These are phyloP conservation scores for Pseudomonodictys pantanalensis DNA, from an alignment of 495 filamentous ascomycete genomes.

Conservation along the genomic window DNA sequence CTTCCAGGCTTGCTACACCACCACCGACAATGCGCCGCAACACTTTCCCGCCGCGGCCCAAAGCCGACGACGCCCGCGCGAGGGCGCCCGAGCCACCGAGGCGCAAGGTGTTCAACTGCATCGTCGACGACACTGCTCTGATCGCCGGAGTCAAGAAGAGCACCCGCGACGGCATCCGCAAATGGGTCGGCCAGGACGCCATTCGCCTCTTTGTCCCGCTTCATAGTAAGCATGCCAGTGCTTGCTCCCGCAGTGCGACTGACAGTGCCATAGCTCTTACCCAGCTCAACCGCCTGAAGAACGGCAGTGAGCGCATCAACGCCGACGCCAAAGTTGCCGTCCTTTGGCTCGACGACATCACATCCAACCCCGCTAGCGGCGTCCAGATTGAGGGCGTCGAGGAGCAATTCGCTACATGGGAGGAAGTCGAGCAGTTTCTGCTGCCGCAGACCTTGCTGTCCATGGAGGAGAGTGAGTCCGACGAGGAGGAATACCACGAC, in stretches of 20 bases:
- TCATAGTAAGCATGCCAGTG: constrained; percentile 52
- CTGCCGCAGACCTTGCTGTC: constrained; percentile 42
- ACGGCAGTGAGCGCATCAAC: constrained; percentile 53
- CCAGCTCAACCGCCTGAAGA: constrained; percentile 54
- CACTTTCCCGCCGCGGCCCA: constrained; percentile 19
- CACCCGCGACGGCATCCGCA: constrained; percentile 54
- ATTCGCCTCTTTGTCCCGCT: constrained; percentile 67
- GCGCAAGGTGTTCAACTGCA: constrained; percentile 68
- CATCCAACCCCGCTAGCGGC: constrained; percentile 49
- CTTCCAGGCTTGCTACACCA: neutral
- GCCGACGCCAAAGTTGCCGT: constrained; percentile 64
- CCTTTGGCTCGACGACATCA: constrained; percentile 63
- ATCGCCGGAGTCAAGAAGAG: constrained; percentile 63
- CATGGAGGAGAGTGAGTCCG: constrained; percentile 43
- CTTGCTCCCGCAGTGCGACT: neutral
- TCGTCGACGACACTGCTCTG: constrained; percentile 70
- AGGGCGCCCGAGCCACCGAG: constrained; percentile 35
- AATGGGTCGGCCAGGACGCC: constrained; percentile 62
- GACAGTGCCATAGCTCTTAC: constrained; percentile 49
- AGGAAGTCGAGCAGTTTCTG: constrained; percentile 61
- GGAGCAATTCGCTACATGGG: constrained; percentile 59
- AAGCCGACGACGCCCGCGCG: constrained; percentile 24
- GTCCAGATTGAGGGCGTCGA: constrained; percentile 45
- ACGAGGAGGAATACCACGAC: constrained; percentile 52
- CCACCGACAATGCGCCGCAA: constrained; percentile 29